Base-by-base conservation (phyloP, 805 yeast genomes). In the Candida yuanshanica region DNA sequence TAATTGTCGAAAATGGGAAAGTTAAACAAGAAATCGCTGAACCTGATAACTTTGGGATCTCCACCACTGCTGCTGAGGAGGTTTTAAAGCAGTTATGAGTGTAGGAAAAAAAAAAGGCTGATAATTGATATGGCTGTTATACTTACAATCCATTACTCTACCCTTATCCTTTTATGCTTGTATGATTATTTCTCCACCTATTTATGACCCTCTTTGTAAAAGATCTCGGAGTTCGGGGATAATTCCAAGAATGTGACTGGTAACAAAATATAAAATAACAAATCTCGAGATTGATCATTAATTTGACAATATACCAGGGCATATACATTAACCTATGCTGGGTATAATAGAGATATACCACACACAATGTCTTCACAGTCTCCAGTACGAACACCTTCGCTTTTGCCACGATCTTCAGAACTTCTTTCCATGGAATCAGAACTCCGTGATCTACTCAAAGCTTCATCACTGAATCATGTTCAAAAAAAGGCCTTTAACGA, bases 11-110 rank as follows among this genome's bases (percentile, higher is more conserved):
- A 47, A 77, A 88, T 51, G 95, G 95, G 44, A 72, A 69, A 53
- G 89, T 89, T 42, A 64, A 66, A 36, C 66, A 79, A 46, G 67
- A 77, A 25, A 83, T 82, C 56, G 77, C 79, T 37, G 96, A 89
- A 68, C 91, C 95, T 20, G 95, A 88, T 59, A 79, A 78, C 64
- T 77, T 81, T 33, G 76, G 89, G 11, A 75, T 88, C 49, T 73
- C 76, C 44, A 79, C 62, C 27, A 58, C 70, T 12, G 52, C 62
- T 38, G 73, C 70, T 36, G 68, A 65, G 46, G 61, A 64, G 43
- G 62, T 68, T 29, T 23, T 35, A 13, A 23, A 16, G 7, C 20
- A 23, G 6, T 35, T 33, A 11, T 13, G 18, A 33, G 24, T 22
- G 24, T n/a, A n/a, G n/a, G n/a, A n/a, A n/a, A n/a, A n/a, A n/a